These are phyloP conservation scores for Tetrahymena elliotti DNA, from an alignment of 73 alveolate genomes.

Conservation along the genomic window DNA sequence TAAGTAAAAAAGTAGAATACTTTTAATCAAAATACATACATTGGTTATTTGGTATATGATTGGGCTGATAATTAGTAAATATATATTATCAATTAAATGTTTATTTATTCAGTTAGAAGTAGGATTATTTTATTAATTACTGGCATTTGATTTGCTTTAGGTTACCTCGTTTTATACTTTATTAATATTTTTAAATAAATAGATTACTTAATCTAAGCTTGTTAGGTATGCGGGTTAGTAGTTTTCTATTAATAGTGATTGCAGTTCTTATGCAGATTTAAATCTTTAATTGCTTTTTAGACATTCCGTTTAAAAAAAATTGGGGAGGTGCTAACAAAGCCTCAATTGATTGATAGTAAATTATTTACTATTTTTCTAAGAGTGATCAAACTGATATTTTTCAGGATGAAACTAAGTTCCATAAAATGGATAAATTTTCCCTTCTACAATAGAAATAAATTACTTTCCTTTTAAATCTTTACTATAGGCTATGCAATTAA, in stretches of 20 bases:
- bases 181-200: neutral
- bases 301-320: neutral
- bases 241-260: neutral
- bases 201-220: neutral
- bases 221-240: neutral
- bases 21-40: no score
- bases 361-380: neutral
- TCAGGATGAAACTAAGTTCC: slow-evolving; percentile 51
- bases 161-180: neutral
- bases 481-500: neutral
- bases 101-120: no score
- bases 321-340: neutral
- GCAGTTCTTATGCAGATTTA: neutral
- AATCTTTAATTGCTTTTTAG: neutral
- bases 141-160: no score
- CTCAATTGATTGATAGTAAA: neutral
- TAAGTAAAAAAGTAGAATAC: no score
- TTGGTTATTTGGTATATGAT: no score
- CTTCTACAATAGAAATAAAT: slow-evolving; percentile 44
- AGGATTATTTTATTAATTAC: no score
- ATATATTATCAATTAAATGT: no score
- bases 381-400: neutral
- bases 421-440: slow-evolving; percentile 44
- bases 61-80: no score
- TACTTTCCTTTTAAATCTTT: neutral